These are phyloP conservation scores for Colletotrichum tofieldiae DNA, from an alignment of 2,329 filamentous ascomycete genomes.

Conservation along the genomic window DNA sequence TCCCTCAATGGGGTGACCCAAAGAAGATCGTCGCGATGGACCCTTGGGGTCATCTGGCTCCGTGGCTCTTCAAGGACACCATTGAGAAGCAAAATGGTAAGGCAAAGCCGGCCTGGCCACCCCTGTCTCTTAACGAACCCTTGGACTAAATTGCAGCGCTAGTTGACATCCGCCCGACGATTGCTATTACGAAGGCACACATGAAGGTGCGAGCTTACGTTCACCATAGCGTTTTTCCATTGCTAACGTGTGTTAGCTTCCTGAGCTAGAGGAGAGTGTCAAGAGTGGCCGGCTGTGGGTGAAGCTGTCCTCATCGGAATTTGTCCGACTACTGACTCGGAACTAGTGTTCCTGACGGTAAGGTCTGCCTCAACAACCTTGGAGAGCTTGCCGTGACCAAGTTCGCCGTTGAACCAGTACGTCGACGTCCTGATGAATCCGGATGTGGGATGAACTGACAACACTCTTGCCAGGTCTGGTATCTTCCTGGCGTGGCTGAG, in stretches of 20 bases:
- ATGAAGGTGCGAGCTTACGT: constrained; percentile 76
- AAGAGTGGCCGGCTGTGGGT: constrained; percentile 79
- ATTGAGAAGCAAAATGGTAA: constrained; percentile 81
- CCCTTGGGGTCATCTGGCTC: constrained; percentile 89
- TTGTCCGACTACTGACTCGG: not conserved
- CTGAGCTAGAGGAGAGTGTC: constrained; percentile 93
- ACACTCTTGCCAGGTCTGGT: constrained; percentile 73
- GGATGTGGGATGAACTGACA: not conserved
- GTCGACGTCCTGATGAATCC: constrained; percentile 56
- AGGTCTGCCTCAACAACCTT: constrained; percentile 87
- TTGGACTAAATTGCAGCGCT: constrained; percentile 2
- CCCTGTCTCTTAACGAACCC: not conserved
- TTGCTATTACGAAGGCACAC: constrained; percentile 91
- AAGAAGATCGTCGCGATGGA: constrained; percentile 99
- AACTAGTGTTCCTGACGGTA: constrained; percentile 79
- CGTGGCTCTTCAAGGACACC: constrained; percentile 85
- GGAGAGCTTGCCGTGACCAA: constrained; percentile 96
- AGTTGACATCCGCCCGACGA: constrained; percentile 91
- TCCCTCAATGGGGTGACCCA: constrained; percentile 88
- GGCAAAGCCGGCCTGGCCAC: constrained; percentile 32
- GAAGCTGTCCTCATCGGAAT: not conserved
- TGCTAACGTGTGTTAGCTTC: constrained; percentile 67
- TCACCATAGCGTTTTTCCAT: not conserved
- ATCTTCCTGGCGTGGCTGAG: constrained; percentile 88
- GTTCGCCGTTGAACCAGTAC: constrained; percentile 93